These are phyloP conservation scores for Suillus tomentosus DNA, from an alignment of 768 basidiomycete genomes.

Conservation along the genomic window DNA sequence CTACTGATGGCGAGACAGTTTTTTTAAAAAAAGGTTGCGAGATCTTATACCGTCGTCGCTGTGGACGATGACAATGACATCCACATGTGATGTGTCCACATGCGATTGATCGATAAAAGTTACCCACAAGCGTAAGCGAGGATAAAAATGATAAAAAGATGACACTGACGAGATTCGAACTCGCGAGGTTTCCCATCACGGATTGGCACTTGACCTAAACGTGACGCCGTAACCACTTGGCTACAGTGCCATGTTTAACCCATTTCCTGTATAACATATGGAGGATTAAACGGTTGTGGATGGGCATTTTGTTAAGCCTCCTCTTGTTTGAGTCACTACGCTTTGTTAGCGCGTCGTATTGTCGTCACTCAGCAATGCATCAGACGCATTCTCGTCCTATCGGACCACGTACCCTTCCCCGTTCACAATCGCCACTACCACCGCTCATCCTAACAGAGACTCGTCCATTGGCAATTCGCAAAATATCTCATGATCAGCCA, in stretches of 20 bases:
- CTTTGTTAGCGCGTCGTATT: slow-evolving; percentile 17
- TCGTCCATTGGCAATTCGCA: slow-evolving; percentile 46
- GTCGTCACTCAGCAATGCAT: slow-evolving; percentile 28
- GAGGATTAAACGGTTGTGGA: background rate
- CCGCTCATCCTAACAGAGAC: slow-evolving; percentile 31
- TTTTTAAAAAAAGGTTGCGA: background rate
- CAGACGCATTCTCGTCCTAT: slow-evolving; percentile 42
- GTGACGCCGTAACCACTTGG: slow-evolving; percentile 64
- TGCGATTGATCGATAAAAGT: slow-evolving; percentile 8
- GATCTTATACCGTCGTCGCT: slow-evolving; percentile 1
- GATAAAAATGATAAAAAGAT: slow-evolving; percentile 26
- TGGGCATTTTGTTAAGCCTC: background rate
- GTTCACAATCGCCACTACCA: slow-evolving; percentile 45
- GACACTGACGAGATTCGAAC: slow-evolving; percentile 64
- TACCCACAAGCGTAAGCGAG: background rate
- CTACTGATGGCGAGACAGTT: background rate
- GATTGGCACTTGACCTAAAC: slow-evolving; percentile 48
- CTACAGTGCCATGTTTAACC: slow-evolving; percentile 46
- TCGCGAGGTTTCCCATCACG: slow-evolving; percentile 63
- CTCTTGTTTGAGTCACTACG: slow-evolving; percentile 3
- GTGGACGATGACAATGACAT: slow-evolving; percentile 11
- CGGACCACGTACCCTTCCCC: slow-evolving; percentile 50
- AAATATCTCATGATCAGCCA: slow-evolving; percentile 29
- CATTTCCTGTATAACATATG: rapidly evolving
- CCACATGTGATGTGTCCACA: slow-evolving; percentile 12